phyloP scores from a whole-genome alignment of 129 eudicot genomes.

The Chrysanthemum lavandulifolium region DNA sequence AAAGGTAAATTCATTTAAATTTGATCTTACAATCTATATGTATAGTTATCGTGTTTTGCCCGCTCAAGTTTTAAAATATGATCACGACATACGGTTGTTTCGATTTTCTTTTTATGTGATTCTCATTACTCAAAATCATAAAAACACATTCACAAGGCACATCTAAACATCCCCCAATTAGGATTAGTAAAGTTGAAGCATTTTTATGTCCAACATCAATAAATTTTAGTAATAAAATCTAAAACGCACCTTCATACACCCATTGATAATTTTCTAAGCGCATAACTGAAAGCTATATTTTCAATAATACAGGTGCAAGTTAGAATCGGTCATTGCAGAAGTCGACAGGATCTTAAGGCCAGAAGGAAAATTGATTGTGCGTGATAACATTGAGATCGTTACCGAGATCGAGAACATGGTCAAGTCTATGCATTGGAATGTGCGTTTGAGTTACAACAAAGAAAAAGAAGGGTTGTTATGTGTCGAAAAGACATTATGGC shows the following conservation, averaged over 20 bases:
- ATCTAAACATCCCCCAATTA: background rate
- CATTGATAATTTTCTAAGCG: too few relatives aligned
- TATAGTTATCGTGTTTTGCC: too few relatives aligned
- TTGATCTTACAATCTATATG: too few relatives aligned
- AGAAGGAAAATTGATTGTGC: constrained; percentile 48
- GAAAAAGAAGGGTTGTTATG: constrained; percentile 50
- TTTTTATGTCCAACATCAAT: background rate
- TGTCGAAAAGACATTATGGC: constrained; percentile 52
- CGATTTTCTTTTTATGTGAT: too few relatives aligned
- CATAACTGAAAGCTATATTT: too few relatives aligned
- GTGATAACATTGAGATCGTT: constrained; percentile 49
- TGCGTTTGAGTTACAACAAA: constrained; percentile 36
- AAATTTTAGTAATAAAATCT: background rate
- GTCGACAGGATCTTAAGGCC: constrained; percentile 63
- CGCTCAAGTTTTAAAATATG: too few relatives aligned
- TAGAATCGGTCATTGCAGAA: constrained; percentile 56
- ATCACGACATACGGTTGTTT: too few relatives aligned
- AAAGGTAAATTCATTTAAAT: constrained; percentile 33
- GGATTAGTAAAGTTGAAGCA: background rate
- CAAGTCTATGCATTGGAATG: constrained; percentile 59
- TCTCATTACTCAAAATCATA: too few relatives aligned
- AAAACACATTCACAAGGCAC: too few relatives aligned
- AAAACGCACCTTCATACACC: too few relatives aligned
- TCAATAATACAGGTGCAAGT: constrained; percentile 46
- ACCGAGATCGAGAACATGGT: constrained; percentile 51